Base-by-base conservation (phyloP, 306 rosid species). In the Arachis hypogaea region DNA sequence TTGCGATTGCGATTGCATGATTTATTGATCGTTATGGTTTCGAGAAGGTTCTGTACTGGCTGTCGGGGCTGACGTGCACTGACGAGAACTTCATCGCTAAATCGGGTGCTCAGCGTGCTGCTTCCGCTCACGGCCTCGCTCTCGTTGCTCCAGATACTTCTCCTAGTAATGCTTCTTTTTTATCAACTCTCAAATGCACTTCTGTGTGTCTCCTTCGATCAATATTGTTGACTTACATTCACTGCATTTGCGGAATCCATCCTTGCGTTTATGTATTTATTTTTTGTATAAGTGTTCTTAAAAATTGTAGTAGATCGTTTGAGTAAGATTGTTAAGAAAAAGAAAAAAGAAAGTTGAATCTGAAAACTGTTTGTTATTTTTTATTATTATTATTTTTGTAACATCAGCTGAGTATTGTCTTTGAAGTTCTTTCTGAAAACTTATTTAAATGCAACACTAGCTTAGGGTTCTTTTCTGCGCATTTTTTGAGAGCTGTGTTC, bases 101-200 rank as follows among this genome's bases (percentile, higher is more conserved):
- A 58, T 78, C 98, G 2, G 97, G 97, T 38, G 98, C 93, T 80
- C 98, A 94, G 71, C 93, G 89, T 33, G 81, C 78, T 30, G 98
- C 98, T 9, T 82, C 98, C 5, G 79, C 69, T 4, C 83, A 91
- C 69, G 93, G 91, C 44, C 60, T 94, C 79, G 97, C 96, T 59
- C 63, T 94, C 73, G 72, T 94, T 82, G 83, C 73, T n/a, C 96
- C 83, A 29, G 98, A 94, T 72, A 94, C 98, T 18, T 94, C 98
- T 62, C 98, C 98, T 47, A 88, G 98, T 94, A 86, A 77, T 86
- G 8, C 5, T 52, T 33, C 38, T 33, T 33, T 33, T 33, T 3
- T 2, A 33, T 33, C 38, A 33, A 33, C 38, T 33, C 38, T 33
- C 38, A 4, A 33, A 33, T 33, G 3, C 38, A 33, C 4, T 33